Evolutionary conservation across 352 stramenopile species (phyloP), one percentile per base, ranked within the genome.

Genomic region (Phytophthora capsici): DNA sequence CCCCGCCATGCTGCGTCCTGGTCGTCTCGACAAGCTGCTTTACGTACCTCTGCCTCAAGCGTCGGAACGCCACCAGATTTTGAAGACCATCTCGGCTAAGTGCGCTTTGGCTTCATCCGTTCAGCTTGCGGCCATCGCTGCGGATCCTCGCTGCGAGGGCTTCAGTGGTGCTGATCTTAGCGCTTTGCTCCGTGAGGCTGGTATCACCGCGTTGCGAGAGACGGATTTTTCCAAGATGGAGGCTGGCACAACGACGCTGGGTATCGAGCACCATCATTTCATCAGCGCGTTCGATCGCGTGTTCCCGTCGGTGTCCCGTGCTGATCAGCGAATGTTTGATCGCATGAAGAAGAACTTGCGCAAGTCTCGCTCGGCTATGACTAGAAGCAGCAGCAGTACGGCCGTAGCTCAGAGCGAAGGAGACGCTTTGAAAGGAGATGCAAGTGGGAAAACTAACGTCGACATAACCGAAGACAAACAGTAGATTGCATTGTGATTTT

Each of bases 151-250:
- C n/a, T 94, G 89, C 50, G 90, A 97, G 17, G 89, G 97, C 25
- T 99, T 99, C 75, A 98, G 86, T 75, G 98, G 98, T 47, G 98
- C 98, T 2, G 98, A 99, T 78, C 87, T 99, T 36, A 95, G 95
- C 40, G 97, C 96, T 3, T 78, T 99, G 28, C 87, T 99, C 34
- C 89, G 97, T 19, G 98, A 99, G 74, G 98, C 98, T 3, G 96
- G 97, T 22, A 87, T 99, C 49, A 88, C 96, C 0, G 96, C 98
- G 2, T 75, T 99, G 44, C 82, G 87, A 1, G 82, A 89, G 49
- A 78, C 82, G 0, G 75, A 89, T 53, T 66, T 88, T 49, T 71
- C 81, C 13, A 66, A 54, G 20, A 4, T 68, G 2, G 71, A 78
- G 4, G 51, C 50, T 38, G 68, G 67, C 2, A 60, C 65, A n/a